Evolutionary conservation across 1,284 basidiomycete genomes (phyloP), one percentile per base, ranked within the genome.

Genomic region (Puccinia hordei): DNA sequence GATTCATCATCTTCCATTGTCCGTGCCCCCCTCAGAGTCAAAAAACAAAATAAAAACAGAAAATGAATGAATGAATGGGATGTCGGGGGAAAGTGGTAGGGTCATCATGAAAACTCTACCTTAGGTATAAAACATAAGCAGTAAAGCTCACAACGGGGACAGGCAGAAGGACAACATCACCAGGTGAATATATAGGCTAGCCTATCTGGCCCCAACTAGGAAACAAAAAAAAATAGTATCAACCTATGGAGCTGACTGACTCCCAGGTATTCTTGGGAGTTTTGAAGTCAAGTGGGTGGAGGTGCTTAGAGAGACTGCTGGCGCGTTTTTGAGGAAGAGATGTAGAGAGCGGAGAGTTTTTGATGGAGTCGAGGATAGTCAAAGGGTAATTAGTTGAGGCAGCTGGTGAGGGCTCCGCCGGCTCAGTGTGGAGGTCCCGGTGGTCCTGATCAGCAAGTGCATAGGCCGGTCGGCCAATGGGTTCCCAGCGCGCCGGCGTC

Each of bases 181-280:
- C 38, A 41, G 38, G 38, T 51, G 17, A 51, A 51, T 8, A 51
- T 5, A 51, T 19, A 51, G 8, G 24, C 57, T n/a, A 61, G 57
- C 57, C 24, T n/a, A 27, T 35, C 17, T 30, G 4, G 2, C 33
- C 30, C 10, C 35, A 5, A 2, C 22, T 2, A 2, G 15, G 8
- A 41, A 46, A 12, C 3, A n/a, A 17, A 66, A 22, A 66, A 9
- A n/a, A 44, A n/a, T n/a, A n/a, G 35, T 38, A 49, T 69, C 66
- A 46, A 22, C 46, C 66, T 15, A 69, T n/a, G 66, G 49, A 69
- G 35, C 66, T 69, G 22, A 69, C 24, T 27, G 66, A 5, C 2
- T 69, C 44, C 66, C 66, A 69, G 2, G 66, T 44, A 38, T 69
- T 69, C 17, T 69, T 44, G n/a, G 66, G 66, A 17, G 66, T 69